Conservation (phyloP, 768 basidiomycete genomes). For the Leucosporidium scottii region DNA sequence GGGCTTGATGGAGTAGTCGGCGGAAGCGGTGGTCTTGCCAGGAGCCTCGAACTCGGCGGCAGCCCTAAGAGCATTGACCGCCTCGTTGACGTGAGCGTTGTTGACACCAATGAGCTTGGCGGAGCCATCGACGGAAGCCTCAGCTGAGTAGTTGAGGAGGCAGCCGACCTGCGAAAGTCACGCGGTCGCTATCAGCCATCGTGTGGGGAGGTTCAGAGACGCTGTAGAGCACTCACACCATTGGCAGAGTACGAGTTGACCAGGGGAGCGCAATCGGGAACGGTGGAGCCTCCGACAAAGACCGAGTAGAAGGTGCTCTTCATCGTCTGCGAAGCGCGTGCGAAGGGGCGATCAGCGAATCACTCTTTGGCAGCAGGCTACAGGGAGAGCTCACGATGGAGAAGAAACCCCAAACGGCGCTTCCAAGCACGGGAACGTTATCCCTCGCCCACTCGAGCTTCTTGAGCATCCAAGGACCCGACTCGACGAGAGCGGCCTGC, state of each 20-base stretch:
- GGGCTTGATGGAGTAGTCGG: slow-evolving; percentile 22
- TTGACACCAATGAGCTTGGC: slow-evolving; percentile 13
- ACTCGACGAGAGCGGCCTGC: slow-evolving; percentile 18
- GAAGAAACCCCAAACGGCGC: slow-evolving; percentile 23
- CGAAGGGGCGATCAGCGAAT: neutral
- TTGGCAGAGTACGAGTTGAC: slow-evolving; percentile 12
- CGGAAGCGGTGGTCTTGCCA: neutral
- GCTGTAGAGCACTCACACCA: slow-evolving; percentile 7
- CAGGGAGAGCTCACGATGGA: slow-evolving; percentile 8
- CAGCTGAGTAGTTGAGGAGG: slow-evolving; percentile 36
- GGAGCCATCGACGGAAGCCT: slow-evolving; percentile 24
- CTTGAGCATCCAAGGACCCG: slow-evolving; percentile 26
- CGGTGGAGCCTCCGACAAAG: slow-evolving; percentile 32
- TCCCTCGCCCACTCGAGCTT: slow-evolving; percentile 29
- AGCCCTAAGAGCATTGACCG: slow-evolving; percentile 18
- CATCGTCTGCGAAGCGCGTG: slow-evolving; percentile 19
- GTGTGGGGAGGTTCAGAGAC: neutral
- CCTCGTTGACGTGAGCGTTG: slow-evolving; percentile 20
- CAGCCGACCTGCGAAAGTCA: slow-evolving; percentile 19
- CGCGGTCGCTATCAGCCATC: neutral
- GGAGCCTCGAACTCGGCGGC: slow-evolving; percentile 16
- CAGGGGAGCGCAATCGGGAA: slow-evolving; percentile 16
- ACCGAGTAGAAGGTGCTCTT: slow-evolving; percentile 35
- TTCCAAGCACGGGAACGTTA: slow-evolving; percentile 27
- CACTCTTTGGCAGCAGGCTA: no score